Evolutionary conservation across 257 asterid species (phyloP).

Genomic region (Thymus quinquecostatus): DNA sequence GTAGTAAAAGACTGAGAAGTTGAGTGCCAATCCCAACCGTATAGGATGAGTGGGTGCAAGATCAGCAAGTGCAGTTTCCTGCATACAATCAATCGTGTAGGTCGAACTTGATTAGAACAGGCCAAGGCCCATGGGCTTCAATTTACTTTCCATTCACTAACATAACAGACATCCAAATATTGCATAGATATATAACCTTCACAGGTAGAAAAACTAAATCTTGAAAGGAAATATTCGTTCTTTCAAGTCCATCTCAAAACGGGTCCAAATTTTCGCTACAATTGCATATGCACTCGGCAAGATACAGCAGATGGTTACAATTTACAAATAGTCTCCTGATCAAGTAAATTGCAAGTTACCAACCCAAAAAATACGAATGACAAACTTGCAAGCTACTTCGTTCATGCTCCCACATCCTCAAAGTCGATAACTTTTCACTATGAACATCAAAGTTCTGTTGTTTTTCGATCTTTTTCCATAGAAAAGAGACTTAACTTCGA

Average conservation of each 20-base stretch:
- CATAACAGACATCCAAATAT: not conserved
- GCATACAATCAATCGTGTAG: conserved; percentile 21
- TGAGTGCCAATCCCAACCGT: conserved; percentile 67
- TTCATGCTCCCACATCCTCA: conserved; percentile 1
- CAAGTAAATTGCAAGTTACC: conserved; percentile 3
- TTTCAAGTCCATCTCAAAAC: conserved; percentile 11
- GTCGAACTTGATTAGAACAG: conserved; percentile 15
- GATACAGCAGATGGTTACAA: not conserved
- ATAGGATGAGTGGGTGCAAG: conserved; percentile 73
- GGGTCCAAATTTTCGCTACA: not conserved
- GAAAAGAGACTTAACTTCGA: not conserved
- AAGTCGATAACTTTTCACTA: not conserved
- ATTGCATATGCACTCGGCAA: not conserved
- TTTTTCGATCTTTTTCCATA: not conserved
- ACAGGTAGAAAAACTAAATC: not conserved
- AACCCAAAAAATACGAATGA: conserved; percentile 1
- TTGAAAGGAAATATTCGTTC: not conserved
- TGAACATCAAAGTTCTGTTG: not conserved
- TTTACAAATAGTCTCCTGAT: not conserved
- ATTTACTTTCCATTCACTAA: not conserved
- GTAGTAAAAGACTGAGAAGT: conserved; percentile 68
- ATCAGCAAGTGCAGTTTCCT: conserved; percentile 61
- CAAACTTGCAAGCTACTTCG: conserved; percentile 1
- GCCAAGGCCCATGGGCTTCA: not conserved
- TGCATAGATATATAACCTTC: not conserved